phyloP scores from a whole-genome alignment of 192 early-diverging fungal species.

The Gaertneriomyces semiglobifer region DNA sequence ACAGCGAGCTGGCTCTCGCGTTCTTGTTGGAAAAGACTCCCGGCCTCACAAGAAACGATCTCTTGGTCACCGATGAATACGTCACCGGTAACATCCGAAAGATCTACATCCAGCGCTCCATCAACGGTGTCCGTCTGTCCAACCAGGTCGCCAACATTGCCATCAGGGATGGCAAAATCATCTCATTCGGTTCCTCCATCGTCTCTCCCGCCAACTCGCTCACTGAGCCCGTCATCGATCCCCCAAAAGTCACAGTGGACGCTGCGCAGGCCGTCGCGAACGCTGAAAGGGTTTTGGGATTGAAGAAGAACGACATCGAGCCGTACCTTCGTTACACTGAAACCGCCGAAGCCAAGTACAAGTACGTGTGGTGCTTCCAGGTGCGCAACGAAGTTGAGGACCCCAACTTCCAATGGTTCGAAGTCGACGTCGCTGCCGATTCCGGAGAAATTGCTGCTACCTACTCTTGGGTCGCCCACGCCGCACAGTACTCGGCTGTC shows the following conservation, averaged over 20 bases:
- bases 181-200: constrained; percentile 11
- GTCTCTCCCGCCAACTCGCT: background rate
- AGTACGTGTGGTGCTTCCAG: constrained; percentile 23
- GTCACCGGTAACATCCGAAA: constrained; percentile 4
- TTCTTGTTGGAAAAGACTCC: constrained; percentile 2
- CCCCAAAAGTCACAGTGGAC: background rate
- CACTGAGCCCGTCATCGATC: background rate
- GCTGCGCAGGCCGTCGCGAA: background rate
- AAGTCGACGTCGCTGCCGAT: constrained; percentile 21
- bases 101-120: constrained; percentile 9
- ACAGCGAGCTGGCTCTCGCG: constrained; percentile 4
- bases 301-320: background rate
- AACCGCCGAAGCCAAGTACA: constrained; percentile 11
- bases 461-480: constrained; percentile 8
- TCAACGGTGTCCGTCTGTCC: background rate
- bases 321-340: constrained; percentile 14
- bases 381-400: background rate
- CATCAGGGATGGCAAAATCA: constrained; percentile 22
- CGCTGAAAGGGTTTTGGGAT: constrained; percentile 10
- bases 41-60: constrained; percentile 6
- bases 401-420: constrained; percentile 17
- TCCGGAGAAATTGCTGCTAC: constrained; percentile 24
- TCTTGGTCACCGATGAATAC: constrained; percentile 11
- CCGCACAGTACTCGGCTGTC: constrained; percentile 21
- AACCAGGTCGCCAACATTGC: constrained; percentile 17